Conservation (phyloP, 805 yeast genomes). For the Lipomyces starkeyi region DNA sequence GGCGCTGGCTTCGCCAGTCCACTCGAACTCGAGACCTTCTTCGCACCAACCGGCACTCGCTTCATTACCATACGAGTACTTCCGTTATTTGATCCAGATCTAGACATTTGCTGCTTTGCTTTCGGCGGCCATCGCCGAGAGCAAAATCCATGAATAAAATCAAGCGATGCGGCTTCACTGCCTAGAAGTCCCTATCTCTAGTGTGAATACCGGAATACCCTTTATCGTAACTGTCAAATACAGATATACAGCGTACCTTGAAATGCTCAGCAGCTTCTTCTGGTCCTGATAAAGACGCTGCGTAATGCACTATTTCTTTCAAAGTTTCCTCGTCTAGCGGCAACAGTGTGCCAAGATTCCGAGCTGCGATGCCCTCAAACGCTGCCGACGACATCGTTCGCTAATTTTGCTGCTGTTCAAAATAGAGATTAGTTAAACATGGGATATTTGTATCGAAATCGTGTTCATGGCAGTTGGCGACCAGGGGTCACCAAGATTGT, state of each 20-base stretch:
- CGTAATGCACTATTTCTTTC: conserved; percentile 60
- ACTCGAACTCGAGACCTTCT: conserved; percentile 2
- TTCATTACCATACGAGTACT: not conserved
- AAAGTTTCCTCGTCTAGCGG: conserved; percentile 67
- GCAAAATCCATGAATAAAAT: conserved; percentile 36
- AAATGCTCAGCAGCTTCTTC: conserved; percentile 60
- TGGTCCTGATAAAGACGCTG: conserved; percentile 54
- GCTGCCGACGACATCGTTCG: conserved; percentile 9
- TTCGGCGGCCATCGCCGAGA: conserved; percentile 31
- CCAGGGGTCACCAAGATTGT: not conserved
- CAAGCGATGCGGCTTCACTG: conserved; percentile 28
- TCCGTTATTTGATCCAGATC: conserved; percentile 4
- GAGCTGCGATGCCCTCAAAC: conserved; percentile 22
- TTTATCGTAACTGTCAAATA: not conserved
- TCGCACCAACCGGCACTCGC: conserved; percentile 4
- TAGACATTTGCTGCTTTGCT: conserved; percentile 1
- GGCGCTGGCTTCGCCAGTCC: conserved; percentile 8
- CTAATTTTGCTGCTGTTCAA: not conserved
- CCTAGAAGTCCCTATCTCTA: conserved; percentile 34
- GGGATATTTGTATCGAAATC: not conserved
- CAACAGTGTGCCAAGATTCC: conserved; percentile 44
- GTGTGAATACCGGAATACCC: not conserved
- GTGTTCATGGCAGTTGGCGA: not conserved
- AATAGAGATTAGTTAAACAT: not conserved
- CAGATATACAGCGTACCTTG: conserved; percentile 24